Evolutionary conservation across 2,329 filamentous ascomycete genomes (phyloP).

Genomic region (Hypoxylon rubiginosum): DNA sequence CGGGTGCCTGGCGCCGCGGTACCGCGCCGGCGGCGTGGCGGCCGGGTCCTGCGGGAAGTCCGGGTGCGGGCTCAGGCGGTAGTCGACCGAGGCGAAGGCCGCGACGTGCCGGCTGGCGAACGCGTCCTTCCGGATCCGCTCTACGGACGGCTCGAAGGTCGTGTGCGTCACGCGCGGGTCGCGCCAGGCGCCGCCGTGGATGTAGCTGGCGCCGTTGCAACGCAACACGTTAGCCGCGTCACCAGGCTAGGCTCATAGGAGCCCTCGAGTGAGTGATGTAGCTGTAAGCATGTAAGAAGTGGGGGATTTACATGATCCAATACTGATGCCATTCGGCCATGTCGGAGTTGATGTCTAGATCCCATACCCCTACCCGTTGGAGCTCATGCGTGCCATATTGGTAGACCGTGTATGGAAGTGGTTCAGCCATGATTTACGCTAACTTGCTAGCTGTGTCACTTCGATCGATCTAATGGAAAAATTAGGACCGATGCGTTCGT

Average conservation of each 20-base stretch:
- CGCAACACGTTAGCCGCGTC: background rate
- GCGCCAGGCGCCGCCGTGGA: conserved; percentile 75
- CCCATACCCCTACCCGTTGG: conserved; percentile 63
- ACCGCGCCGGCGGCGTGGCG: conserved; percentile 50
- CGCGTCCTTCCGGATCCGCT: conserved; percentile 50
- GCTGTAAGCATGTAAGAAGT: background rate
- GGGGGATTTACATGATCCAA: conserved; percentile 50
- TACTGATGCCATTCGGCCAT: conserved; percentile 33
- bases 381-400: conserved; percentile 55
- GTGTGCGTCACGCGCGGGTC: conserved; percentile 65
- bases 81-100: conserved; percentile 74
- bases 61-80: conserved; percentile 71
- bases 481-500: background rate
- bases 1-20: conserved; percentile 67
- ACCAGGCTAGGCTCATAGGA: background rate
- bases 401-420: conserved; percentile 48
- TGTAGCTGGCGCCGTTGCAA: conserved; percentile 56
- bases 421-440: conserved; percentile 45
- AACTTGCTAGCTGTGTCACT: background rate
- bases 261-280: background rate
- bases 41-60: conserved; percentile 59
- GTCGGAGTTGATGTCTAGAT: conserved; percentile 43
- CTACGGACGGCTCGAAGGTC: conserved; percentile 62
- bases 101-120: conserved; percentile 56
- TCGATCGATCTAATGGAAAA: background rate